Conservation (phyloP, 2,329 filamentous ascomycete species). For the Arthroderma sp. region DNA sequence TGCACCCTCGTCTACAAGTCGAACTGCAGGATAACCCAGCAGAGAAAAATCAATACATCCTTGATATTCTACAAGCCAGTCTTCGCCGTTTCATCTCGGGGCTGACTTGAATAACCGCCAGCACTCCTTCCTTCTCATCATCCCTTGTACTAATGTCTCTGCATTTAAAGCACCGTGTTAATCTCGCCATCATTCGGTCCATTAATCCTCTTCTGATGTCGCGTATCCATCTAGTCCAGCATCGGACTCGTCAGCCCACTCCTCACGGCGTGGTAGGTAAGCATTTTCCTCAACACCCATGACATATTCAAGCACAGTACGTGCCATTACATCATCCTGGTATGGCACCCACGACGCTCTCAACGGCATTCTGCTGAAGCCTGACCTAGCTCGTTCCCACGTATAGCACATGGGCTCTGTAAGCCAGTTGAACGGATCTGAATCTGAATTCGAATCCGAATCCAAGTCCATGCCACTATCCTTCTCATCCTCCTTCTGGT, state of each 20-base stretch:
- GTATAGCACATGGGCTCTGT: not conserved
- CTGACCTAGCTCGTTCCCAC: not conserved
- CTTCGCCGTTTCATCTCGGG: no score
- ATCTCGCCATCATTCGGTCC: no score
- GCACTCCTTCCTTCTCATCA: no score
- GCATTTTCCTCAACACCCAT: not conserved
- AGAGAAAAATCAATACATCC: no score
- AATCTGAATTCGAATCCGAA: not conserved
- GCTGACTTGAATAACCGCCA: no score
- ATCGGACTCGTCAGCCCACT: not conserved
- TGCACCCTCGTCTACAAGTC: no score
- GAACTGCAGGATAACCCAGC: no score
- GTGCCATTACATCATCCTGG: not conserved
- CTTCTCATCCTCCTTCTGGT: not conserved
- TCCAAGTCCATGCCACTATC: not conserved
- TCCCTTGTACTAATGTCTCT: no score
- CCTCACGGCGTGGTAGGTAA: not conserved
- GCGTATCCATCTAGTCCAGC: not conserved
- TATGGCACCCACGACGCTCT: not conserved
- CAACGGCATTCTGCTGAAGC: constrained; percentile 1
- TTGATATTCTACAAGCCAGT: no score
- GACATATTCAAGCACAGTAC: not conserved
- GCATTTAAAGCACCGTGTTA: no score
- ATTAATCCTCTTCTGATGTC: not conserved
- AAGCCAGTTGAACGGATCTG: not conserved